These are phyloP conservation scores for Shiraia bambusicola DNA, from an alignment of 2,329 filamentous ascomycete genomes.

Conservation along the genomic window DNA sequence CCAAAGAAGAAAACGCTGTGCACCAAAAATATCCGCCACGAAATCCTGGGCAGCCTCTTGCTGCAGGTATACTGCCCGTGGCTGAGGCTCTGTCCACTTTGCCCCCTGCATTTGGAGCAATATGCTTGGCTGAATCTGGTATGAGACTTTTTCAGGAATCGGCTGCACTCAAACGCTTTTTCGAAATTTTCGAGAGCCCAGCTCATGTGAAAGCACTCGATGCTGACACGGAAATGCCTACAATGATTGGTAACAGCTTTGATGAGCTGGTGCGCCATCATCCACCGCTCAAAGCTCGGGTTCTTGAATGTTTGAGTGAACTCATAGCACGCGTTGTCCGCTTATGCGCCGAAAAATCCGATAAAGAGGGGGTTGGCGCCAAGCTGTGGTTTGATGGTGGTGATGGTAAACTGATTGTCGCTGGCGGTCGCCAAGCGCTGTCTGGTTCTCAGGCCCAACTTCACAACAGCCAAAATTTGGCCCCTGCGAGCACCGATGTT, in stretches of 20 bases:
- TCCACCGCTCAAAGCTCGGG: conserved; percentile 74
- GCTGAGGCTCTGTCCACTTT: conserved; percentile 85
- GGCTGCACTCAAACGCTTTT: conserved; percentile 78
- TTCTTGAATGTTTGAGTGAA: conserved; percentile 81
- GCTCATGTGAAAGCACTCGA: conserved; percentile 84
- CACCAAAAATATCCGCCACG: conserved; percentile 26
- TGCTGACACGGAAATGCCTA: conserved; percentile 69
- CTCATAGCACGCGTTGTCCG: conserved; percentile 83
- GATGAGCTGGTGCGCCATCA: conserved; percentile 96
- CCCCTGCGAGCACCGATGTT: conserved; percentile 47
- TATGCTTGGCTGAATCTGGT: conserved; percentile 85
- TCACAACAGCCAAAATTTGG: conserved; percentile 13
- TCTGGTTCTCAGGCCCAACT: conserved; percentile 46
- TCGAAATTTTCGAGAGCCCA: conserved; percentile 95
- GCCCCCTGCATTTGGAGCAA: conserved; percentile 85
- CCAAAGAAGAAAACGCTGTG: conserved; percentile 14
- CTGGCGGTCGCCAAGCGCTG: conserved; percentile 55
- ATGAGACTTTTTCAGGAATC: conserved; percentile 86
- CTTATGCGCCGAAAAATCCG: conserved; percentile 70
- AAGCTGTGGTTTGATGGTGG: conserved; percentile 69
- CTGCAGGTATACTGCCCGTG: conserved; percentile 79
- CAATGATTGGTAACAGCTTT: conserved; percentile 77
- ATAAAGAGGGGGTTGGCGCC: conserved; percentile 70
- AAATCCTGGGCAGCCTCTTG: conserved; percentile 44
- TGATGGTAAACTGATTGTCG: conserved; percentile 60